phyloP scores from a whole-genome alignment of 208 protist species.

The Crithidia fasciculata region DNA sequence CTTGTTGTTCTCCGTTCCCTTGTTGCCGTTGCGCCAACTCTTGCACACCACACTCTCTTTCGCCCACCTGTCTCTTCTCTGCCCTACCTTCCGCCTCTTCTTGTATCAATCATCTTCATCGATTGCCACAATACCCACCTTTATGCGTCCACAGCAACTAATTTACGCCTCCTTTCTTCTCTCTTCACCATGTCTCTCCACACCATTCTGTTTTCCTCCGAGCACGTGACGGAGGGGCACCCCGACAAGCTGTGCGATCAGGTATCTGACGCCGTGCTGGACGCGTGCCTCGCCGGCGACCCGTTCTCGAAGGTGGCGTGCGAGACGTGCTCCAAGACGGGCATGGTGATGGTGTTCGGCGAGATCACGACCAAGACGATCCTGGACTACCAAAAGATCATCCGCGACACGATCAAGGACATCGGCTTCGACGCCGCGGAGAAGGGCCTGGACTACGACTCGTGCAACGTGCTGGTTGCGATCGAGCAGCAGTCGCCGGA shows the following conservation, averaged over 20 bases:
- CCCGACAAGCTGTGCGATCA: constrained; percentile 99
- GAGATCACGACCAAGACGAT: constrained; percentile 99
- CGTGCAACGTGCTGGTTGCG: constrained; percentile 97
- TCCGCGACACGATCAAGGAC: constrained; percentile 96
- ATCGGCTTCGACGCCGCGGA: constrained; percentile 98
- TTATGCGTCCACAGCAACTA: background rate
- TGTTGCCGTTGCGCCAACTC: too few species aligned
- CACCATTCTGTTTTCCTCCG: constrained; percentile 98
- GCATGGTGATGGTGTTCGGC: constrained; percentile 99
- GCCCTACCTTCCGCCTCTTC: background rate
- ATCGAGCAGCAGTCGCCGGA: constrained; percentile 99
- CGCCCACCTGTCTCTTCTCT: too few species aligned
- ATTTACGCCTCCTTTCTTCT: constrained; percentile 4
- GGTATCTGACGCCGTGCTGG: constrained; percentile 99
- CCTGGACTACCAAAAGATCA: constrained; percentile 98
- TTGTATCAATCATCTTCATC: background rate
- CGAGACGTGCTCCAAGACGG: constrained; percentile 98
- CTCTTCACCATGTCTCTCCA: constrained; percentile 73
- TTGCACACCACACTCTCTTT: too few species aligned
- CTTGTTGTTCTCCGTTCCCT: too few species aligned
- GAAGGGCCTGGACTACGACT: constrained; percentile 98
- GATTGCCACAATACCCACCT: background rate
- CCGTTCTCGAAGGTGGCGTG: constrained; percentile 98
- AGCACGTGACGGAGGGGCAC: constrained; percentile 99
- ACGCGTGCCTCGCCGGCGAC: too few species aligned